phyloP scores from a whole-genome alignment of 495 filamentous ascomycete species.

The Penicillium simplicissimum region DNA sequence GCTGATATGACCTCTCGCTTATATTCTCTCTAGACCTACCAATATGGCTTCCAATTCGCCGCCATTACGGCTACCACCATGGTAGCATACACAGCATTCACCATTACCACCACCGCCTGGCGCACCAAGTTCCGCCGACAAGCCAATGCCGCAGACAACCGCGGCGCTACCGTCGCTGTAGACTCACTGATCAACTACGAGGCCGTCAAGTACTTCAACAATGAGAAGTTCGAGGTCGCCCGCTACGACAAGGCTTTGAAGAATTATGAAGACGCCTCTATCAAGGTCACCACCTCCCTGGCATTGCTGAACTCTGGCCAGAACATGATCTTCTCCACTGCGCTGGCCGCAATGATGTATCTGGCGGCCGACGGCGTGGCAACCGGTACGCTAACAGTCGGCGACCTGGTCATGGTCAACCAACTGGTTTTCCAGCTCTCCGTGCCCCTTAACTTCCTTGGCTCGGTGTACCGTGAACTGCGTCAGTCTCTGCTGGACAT shows the following conservation, averaged over 20 bases:
- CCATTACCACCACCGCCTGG: constrained; percentile 94
- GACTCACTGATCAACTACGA: constrained; percentile 98
- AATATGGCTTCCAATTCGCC: constrained; percentile 89
- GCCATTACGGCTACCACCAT: constrained; percentile 89
- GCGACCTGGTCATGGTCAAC: constrained; percentile 97
- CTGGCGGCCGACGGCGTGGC: constrained; percentile 87
- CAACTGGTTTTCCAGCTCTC: constrained; percentile 98
- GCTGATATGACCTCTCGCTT: constrained; percentile 6
- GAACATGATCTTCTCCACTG: constrained; percentile 94
- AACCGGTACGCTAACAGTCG: constrained; percentile 79
- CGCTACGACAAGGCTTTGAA: constrained; percentile 87
- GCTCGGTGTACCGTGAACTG: constrained; percentile 93
- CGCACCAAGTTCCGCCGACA: constrained; percentile 92
- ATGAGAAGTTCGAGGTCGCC: constrained; percentile 88
- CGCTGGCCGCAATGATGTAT: constrained; percentile 98
- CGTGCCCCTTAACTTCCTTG: constrained; percentile 93
- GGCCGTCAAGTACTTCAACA: constrained; percentile 99
- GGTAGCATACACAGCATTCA: constrained; percentile 91
- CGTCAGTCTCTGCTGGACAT: constrained; percentile 94
- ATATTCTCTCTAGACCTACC: constrained; percentile 69
- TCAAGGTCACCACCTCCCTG: constrained; percentile 92
- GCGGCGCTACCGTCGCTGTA: constrained; percentile 90
- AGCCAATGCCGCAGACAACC: constrained; percentile 95
- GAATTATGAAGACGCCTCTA: constrained; percentile 87
- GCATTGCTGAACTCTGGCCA: constrained; percentile 97